Base-by-base conservation (phyloP, 345 rosid genomes). In the Linum lewisii region DNA sequence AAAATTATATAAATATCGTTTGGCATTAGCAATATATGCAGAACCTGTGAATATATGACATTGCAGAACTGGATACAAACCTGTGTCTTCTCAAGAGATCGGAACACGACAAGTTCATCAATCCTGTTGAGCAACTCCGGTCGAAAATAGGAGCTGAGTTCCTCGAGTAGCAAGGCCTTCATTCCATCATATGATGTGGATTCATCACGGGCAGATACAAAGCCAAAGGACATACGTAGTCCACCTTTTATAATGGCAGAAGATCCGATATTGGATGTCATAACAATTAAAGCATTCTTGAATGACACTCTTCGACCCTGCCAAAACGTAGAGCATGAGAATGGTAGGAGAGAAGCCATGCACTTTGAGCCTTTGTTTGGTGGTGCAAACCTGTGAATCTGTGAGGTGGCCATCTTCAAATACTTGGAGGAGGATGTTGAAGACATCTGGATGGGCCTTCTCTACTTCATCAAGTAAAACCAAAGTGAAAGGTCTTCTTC, bases 341-440 rank as follows among this genome's bases (percentile, higher is more conserved):
- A 70, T 51, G 24, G 15, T 42, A 6, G 32, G 34, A 29, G 7
- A 8, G n/a, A n/a, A n/a, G n/a, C n/a, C n/a, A n/a, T n/a, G n/a
- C n/a, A n/a, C n/a, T 5, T 29, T 29, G 1, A 29, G 34, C n/a
- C n/a, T n/a, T n/a, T n/a, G n/a, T n/a, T n/a, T n/a, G 34, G 34
- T 29, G 34, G 5, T 42, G 47, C 7, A 2, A 73, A 92, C 99
- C 95, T 87, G 97, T 59, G 99, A 93, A 82, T 93, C 97, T 37
- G 97, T 93, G 13, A 93, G 83, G 70, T 89, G 99, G 66, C 99
- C 99, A 47, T 93, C 99, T 79, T 93, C 99, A 68, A 93, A 87
- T 70, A 93, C 69, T 63, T 93, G 99, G 73, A 93, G 94, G 66
- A 93, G 97, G 70, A 93, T 85, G 75, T 89, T 93, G 72, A 93